Evolutionary conservation across 805 yeast species (phyloP).

Genomic region (Wickerhamomyces sydowiorum): DNA sequence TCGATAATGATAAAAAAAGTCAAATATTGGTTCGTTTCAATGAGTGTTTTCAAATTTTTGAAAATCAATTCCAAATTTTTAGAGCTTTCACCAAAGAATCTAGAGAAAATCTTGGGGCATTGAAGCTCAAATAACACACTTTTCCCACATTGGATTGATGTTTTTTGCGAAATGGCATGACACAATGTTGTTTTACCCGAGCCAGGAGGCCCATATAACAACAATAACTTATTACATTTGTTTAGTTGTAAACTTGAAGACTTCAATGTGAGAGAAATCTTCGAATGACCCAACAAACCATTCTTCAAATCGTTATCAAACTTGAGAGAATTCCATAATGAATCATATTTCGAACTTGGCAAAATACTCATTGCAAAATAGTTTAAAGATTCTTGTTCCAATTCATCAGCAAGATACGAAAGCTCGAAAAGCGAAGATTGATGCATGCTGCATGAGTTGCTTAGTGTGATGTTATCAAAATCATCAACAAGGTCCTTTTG

Average conservation of each 20-base stretch:
- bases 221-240: conserved; percentile 14
- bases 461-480: conserved; percentile 26
- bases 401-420: conserved; percentile 9
- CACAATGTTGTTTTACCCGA: conserved; percentile 41
- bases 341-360: conserved; percentile 27
- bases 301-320: conserved; percentile 27
- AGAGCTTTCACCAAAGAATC: conserved; percentile 43
- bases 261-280: conserved; percentile 22
- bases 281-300: conserved; percentile 26
- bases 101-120: conserved; percentile 37
- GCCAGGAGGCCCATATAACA: conserved; percentile 41
- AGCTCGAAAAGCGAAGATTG: conserved; percentile 1
- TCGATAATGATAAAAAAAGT: conserved; percentile 36
- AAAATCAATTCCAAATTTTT: conserved; percentile 33
- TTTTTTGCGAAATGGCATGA: conserved; percentile 34
- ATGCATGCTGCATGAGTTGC: conserved; percentile 2
- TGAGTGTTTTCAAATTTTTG: conserved; percentile 24
- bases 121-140: conserved; percentile 35
- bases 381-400: conserved; percentile 10
- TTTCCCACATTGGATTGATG: conserved; percentile 24
- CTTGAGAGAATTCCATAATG: conserved; percentile 30
- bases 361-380: conserved; percentile 14
- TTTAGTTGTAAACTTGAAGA: conserved; percentile 2
- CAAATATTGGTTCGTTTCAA: conserved; percentile 11
- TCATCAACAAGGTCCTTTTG: conserved; percentile 12